Conservation (phyloP, 2,329 filamentous ascomycete genomes). For the Monosporascus sp. region DNA sequence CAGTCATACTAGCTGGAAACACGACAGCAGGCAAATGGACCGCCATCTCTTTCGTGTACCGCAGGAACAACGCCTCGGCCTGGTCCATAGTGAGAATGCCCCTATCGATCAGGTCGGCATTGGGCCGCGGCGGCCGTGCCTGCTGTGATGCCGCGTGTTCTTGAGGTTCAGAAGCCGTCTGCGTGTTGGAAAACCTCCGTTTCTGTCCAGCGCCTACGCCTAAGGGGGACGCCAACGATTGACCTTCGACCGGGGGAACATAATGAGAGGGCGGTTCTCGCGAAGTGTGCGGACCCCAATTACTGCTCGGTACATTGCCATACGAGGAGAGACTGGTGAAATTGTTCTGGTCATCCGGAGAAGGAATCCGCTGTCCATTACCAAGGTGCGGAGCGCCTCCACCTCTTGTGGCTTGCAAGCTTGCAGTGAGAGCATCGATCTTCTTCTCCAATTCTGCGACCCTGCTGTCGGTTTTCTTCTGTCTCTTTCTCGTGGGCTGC, state of each 20-base stretch:
- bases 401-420: conserved; percentile 54
- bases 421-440: conserved; percentile 82
- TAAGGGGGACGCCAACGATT: conserved; percentile 8
- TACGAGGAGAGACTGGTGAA: conserved; percentile 2
- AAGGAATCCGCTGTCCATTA: background rate
- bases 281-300: conserved; percentile 17
- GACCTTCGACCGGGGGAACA: conserved; percentile 10
- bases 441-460: conserved; percentile 90
- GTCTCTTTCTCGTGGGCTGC: conserved; percentile 68
- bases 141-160: conserved; percentile 13
- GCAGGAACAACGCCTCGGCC: conserved; percentile 50
- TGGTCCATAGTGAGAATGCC: conserved; percentile 53
- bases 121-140: conserved; percentile 11
- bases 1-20: conserved; percentile 50
- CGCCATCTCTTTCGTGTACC: conserved; percentile 57
- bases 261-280: conserved; percentile 11
- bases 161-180: conserved; percentile 14
- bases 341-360: conserved; percentile 15
- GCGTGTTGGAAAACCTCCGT: conserved; percentile 31
- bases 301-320: conserved; percentile 9
- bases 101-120: conserved; percentile 52
- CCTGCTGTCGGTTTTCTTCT: conserved; percentile 87
- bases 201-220: conserved; percentile 32
- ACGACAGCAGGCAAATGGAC: conserved; percentile 59
- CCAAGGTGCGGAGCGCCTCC: conserved; percentile 3